A percentile compares a stretch with the other conserved stretches of the same genome.
phyloP scores from a whole-genome alignment of 2,329 filamentous ascomycete genomes.

The Colletotrichum nymphaeae region DNA sequence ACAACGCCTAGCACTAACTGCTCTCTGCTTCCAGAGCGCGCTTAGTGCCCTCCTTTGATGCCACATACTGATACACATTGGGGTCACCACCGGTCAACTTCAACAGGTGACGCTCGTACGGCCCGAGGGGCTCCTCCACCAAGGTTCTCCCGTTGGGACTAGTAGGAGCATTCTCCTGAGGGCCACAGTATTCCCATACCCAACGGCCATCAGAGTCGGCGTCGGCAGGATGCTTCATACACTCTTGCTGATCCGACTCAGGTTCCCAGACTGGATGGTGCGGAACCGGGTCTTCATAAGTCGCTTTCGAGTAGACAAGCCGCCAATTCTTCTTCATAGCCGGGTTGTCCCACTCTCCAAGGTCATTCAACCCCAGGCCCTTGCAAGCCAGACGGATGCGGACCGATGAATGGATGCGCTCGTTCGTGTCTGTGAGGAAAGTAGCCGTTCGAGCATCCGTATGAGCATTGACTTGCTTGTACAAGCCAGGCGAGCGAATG shows the following conservation, averaged over 20 bases:
- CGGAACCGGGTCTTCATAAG: constrained; percentile 49
- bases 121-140: constrained; percentile 65
- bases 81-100: constrained; percentile 55
- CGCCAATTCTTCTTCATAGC: constrained; percentile 58
- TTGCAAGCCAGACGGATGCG: constrained; percentile 63
- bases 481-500: constrained; percentile 59
- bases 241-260: constrained; percentile 37
- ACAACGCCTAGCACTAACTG: neutral
- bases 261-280: constrained; percentile 47
- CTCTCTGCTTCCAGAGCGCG: neutral
- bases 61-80: constrained; percentile 46
- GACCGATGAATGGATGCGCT: constrained; percentile 66
- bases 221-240: constrained; percentile 36
- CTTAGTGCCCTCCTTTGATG: neutral
- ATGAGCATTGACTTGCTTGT: constrained; percentile 56
- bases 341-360: constrained; percentile 56
- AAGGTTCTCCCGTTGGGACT: constrained; percentile 54
- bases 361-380: constrained; percentile 62
- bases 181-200: constrained; percentile 66
- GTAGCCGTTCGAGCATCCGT: constrained; percentile 48
- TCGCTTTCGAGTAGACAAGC: constrained; percentile 48
- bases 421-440: constrained; percentile 64
- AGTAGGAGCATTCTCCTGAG: constrained; percentile 52
- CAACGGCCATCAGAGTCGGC: constrained; percentile 51
- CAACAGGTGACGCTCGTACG: constrained; percentile 62